Evolutionary conservation across 495 filamentous ascomycete species (phyloP).

Genomic region (Aspergillus mulundensis): DNA sequence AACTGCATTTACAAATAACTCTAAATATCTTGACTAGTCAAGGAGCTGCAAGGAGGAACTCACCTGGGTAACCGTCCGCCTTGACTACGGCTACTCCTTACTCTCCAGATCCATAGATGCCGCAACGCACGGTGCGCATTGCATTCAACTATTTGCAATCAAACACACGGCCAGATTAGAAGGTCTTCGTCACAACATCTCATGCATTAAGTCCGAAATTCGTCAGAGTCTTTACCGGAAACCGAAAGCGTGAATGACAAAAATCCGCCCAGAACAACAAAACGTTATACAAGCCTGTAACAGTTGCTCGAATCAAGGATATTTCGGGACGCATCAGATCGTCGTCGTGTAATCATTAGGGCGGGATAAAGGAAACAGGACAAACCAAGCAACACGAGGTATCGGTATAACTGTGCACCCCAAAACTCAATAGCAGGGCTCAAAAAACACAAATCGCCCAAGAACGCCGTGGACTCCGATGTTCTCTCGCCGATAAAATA

Average conservation of each 20-base stretch:
- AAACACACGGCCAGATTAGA: slow-evolving; percentile 3
- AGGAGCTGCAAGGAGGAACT: background rate
- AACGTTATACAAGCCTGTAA: slow-evolving; percentile 15
- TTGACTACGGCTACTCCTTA: slow-evolving; percentile 6
- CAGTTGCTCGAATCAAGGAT: slow-evolving; percentile 11
- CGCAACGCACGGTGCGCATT: slow-evolving; percentile 5
- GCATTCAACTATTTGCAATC: slow-evolving; percentile 8
- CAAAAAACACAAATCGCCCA: slow-evolving; percentile 19
- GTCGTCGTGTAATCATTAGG: slow-evolving; percentile 15
- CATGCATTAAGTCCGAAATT: slow-evolving; percentile 27
- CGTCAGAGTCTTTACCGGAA: slow-evolving; percentile 15
- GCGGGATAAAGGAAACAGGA: slow-evolving; percentile 10
- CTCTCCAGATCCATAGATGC: slow-evolving; percentile 1
- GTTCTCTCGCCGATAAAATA: slow-evolving; percentile 40
- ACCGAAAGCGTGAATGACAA: slow-evolving; percentile 7
- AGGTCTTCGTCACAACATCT: slow-evolving; percentile 22
- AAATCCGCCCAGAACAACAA: slow-evolving; percentile 6
- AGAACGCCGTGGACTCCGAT: slow-evolving; percentile 29
- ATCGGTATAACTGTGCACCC: background rate
- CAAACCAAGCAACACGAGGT: slow-evolving; percentile 15
- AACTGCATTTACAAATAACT: background rate
- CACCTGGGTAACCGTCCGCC: background rate
- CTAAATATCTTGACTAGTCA: background rate
- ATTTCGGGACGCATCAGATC: slow-evolving; percentile 17
- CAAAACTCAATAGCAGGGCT: slow-evolving; percentile 10